phyloP scores from a whole-genome alignment of 805 yeast genomes.

The Saccharomycopsis sp. region DNA sequence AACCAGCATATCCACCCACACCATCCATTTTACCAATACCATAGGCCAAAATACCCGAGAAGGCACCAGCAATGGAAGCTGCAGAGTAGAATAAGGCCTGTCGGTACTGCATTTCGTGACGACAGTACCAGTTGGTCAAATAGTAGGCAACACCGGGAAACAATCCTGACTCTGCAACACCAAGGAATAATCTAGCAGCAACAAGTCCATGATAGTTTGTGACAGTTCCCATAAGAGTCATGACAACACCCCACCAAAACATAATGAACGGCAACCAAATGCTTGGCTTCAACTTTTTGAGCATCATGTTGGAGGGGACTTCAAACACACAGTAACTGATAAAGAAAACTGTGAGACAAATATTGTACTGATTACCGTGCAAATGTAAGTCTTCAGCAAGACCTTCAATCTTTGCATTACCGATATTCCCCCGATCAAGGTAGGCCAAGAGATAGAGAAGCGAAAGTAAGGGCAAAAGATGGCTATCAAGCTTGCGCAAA shows the following conservation, averaged over 20 bases:
- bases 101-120: slow-evolving; percentile 34
- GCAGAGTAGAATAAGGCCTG: slow-evolving; percentile 33
- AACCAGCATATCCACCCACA: slow-evolving; percentile 37
- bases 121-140: slow-evolving; percentile 34
- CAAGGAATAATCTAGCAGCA: slow-evolving; percentile 33
- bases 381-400: slow-evolving; percentile 31
- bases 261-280: slow-evolving; percentile 31
- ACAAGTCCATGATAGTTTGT: slow-evolving; percentile 27
- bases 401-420: slow-evolving; percentile 30
- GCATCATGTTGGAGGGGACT: slow-evolving; percentile 32
- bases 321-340: slow-evolving; percentile 38
- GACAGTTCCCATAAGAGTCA: slow-evolving; percentile 31
- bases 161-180: slow-evolving; percentile 37
- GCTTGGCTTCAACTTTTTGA: slow-evolving; percentile 32
- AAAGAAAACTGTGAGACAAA: slow-evolving; percentile 36
- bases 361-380: slow-evolving; percentile 34
- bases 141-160: slow-evolving; percentile 36
- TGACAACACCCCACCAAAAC: slow-evolving; percentile 34
- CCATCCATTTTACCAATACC: slow-evolving; percentile 29
- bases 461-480: slow-evolving; percentile 26
- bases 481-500: slow-evolving; percentile 25
- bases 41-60: slow-evolving; percentile 34
- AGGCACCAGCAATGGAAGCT: slow-evolving; percentile 32
- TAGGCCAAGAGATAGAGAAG: slow-evolving; percentile 27
- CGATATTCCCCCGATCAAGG: slow-evolving; percentile 33